Evolutionary conservation across 2,329 filamentous ascomycete genomes (phyloP), one percentile per base, ranked within the genome.

Genomic region (Calonectria crousiana): DNA sequence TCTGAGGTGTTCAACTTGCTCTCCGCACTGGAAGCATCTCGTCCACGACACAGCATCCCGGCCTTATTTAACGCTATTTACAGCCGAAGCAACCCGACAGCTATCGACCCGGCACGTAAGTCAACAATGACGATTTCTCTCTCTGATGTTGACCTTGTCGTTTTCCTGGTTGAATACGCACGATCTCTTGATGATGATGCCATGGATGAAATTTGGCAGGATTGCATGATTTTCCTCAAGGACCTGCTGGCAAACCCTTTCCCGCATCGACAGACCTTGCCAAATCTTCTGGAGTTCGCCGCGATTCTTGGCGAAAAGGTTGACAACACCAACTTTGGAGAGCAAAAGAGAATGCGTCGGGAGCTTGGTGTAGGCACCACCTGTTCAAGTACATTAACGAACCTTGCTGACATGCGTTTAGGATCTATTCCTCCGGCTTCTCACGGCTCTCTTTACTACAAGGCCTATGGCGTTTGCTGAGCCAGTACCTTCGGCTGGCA

Each of bases 141-240:
- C 13, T 92, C 92, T 69, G 95, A 98, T 80, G 91, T 92, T 0
- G 96, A 98, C 80, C 88, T 99, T 14, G 95, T 96, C 11, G 91
- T 94, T 11, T 99, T 99, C 83, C 85, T 98, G 56, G 94, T 98
- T 10, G 94, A 97, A 75, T 99, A 99, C 84, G 93, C 95, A 0
- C 91, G 91, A 36, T 97, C 96, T 0, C 88, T 98, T 16, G 97
- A 99, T 81, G 97, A 99, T 80, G 97, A 99, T 86, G 94, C 97
- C 20, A 96, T 98, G 90, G 97, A 99, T 80, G 97, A 99, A 84
- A 98, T 99, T 64, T 99, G 97, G 97, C 90, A 93, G 51, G 96
- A 99, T 82, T 99, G 96, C 83, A 95, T 96, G 80, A 91, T 93
- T 0, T 99, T 99, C 84, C 85, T 98, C 74, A 94, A 93, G 76